Evolutionary conservation across 495 filamentous ascomycete genomes (phyloP).

Genomic region (Gamarada debralockiae): DNA sequence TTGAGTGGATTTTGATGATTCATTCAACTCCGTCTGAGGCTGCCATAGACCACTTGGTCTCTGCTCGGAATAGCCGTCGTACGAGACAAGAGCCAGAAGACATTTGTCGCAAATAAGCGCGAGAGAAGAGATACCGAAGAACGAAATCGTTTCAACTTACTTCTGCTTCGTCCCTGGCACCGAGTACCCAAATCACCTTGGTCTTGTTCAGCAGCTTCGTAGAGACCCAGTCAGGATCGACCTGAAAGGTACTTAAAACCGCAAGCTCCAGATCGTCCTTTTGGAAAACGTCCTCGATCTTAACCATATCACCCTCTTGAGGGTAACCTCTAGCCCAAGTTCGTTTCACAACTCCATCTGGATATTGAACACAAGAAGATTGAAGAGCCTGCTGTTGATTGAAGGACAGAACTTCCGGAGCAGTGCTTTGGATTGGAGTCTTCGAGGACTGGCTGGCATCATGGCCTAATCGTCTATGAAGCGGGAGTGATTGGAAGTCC

Average conservation of each 20-base stretch:
- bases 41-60: too few relatives aligned
- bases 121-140: too few relatives aligned
- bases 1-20: too few relatives aligned
- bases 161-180: conserved; percentile 48
- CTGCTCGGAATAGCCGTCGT: too few relatives aligned
- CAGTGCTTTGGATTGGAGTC: too few relatives aligned
- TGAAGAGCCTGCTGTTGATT: neutral
- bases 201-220: conserved; percentile 54
- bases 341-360: conserved; percentile 72
- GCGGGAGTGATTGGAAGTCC: too few relatives aligned
- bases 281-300: conserved; percentile 85
- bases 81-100: too few relatives aligned
- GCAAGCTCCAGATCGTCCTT: conserved; percentile 65
- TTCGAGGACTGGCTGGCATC: too few relatives aligned
- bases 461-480: too few relatives aligned
- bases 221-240: conserved; percentile 74
- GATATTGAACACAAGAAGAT: conserved; percentile 48
- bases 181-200: conserved; percentile 64
- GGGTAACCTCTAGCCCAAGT: conserved; percentile 63
- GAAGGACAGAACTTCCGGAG: neutral
- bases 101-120: too few relatives aligned
- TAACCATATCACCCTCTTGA: conserved; percentile 68
- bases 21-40: too few relatives aligned
- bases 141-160: too few relatives aligned
- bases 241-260: conserved; percentile 81